A percentile compares a stretch with the other conserved stretches of the same genome.
phyloP scores from a whole-genome alignment of 139 green algal species.

The Picochlorum sp. region DNA sequence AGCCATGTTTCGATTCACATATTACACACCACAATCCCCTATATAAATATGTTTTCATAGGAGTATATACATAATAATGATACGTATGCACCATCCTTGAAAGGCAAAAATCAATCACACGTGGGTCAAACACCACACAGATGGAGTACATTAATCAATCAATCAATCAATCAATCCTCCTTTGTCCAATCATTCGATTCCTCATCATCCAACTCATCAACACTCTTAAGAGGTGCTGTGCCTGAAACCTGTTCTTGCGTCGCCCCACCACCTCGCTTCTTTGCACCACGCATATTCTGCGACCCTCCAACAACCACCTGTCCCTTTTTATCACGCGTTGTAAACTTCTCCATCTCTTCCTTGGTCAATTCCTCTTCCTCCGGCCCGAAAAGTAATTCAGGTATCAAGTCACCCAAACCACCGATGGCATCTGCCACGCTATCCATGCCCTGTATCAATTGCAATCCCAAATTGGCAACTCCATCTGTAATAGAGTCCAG shows the following conservation, averaged over 20 bases:
- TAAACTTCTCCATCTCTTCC: neutral
- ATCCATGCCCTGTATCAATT: conserved; percentile 3
- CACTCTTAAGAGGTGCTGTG: neutral
- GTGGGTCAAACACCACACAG: neutral
- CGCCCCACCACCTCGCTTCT: neutral
- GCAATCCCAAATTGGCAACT: neutral
- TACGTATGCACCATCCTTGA: neutral
- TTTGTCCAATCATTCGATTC: conserved; percentile 14
- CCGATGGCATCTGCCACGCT: conserved; percentile 9
- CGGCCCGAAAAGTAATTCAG: neutral
- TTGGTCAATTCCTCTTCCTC: conserved; percentile 3
- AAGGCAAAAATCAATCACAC: neutral
- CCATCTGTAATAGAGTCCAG: conserved; percentile 9
- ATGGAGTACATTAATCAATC: neutral
- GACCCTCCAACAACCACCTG: conserved; percentile 6
- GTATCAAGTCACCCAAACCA: conserved; percentile 12
- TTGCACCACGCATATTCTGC: conserved; percentile 2
- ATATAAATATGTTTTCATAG: no score
- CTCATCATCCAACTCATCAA: neutral
- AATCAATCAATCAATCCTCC: no score
- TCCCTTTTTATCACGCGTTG: neutral
- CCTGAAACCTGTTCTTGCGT: neutral
- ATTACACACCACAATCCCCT: no score
- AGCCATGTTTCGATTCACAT: no score
- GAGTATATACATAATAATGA: no score